Evolutionary conservation across 2,329 filamentous ascomycete species (phyloP).

Genomic region (Leptographium lundbergii): DNA sequence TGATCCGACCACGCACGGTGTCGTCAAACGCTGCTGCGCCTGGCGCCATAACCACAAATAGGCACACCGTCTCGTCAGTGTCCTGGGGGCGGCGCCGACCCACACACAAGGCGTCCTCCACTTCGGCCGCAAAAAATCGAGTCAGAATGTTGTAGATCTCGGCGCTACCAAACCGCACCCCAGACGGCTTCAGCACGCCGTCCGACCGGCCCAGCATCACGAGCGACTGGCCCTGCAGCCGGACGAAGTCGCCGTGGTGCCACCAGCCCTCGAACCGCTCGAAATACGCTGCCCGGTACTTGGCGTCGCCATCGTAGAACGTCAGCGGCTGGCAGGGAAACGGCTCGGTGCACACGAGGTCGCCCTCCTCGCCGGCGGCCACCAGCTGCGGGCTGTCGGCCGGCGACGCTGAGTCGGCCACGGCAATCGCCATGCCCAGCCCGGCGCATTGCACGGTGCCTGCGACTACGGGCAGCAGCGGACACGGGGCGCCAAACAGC

Average conservation of each 20-base stretch:
- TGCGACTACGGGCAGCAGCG: conserved; percentile 56
- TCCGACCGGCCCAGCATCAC: conserved; percentile 89
- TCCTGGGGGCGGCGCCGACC: conserved; percentile 62
- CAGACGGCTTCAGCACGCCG: conserved; percentile 82
- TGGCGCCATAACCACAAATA: conserved; percentile 71
- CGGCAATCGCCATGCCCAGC: conserved; percentile 64
- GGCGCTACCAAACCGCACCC: conserved; percentile 82
- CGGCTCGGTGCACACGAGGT: conserved; percentile 73
- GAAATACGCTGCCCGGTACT: conserved; percentile 80
- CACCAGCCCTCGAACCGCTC: conserved; percentile 67
- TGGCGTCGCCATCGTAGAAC: conserved; percentile 70
- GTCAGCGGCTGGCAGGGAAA: conserved; percentile 87
- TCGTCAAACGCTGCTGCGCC: conserved; percentile 39
- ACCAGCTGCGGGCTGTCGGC: conserved; percentile 37
- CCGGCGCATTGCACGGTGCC: conserved; percentile 70
- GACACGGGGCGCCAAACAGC: conserved; percentile 77
- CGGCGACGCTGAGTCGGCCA: conserved; percentile 41
- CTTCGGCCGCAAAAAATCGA: conserved; percentile 62
- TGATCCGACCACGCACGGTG: conserved; percentile 51
- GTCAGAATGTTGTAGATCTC: conserved; percentile 96
- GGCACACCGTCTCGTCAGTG: conserved; percentile 70
- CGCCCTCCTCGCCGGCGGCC: conserved; percentile 58
- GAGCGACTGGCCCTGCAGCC: conserved; percentile 56
- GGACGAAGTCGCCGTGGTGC: conserved; percentile 92
- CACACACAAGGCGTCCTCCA: conserved; percentile 81